Conservation (phyloP, 1,284 basidiomycete genomes). For the Apiotrichum brassicae region DNA sequence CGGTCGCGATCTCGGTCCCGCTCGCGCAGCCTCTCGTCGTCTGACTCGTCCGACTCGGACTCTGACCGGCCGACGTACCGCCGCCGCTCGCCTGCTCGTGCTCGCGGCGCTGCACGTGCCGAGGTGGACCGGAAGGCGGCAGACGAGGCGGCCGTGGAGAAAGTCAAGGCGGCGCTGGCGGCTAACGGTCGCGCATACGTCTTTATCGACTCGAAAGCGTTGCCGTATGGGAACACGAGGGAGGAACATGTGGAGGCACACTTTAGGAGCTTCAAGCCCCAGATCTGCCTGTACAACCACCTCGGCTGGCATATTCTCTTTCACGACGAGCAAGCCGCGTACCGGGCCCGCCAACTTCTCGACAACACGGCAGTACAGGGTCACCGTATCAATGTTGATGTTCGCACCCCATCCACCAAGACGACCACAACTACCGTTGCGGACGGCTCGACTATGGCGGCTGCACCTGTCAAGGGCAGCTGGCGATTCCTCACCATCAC, state of each 20-base stretch:
- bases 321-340: constrained; percentile 25
- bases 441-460: not conserved
- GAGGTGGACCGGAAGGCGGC: constrained; percentile 20
- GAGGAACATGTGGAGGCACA: constrained; percentile 36
- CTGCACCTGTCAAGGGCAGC: constrained; percentile 1
- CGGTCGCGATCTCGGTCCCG: constrained; percentile 20
- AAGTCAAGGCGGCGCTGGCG: constrained; percentile 26
- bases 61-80: constrained; percentile 27
- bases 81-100: constrained; percentile 9
- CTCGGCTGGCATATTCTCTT: constrained; percentile 45
- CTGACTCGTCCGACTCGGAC: constrained; percentile 27
- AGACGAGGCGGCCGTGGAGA: constrained; percentile 26
- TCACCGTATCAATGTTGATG: constrained; percentile 24
- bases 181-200: constrained; percentile 35
- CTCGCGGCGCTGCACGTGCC: constrained; percentile 10
- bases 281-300: constrained; percentile 27
- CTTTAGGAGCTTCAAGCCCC: constrained; percentile 42
- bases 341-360: constrained; percentile 28
- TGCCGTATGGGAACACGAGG: constrained; percentile 21
- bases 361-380: constrained; percentile 34
- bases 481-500: constrained; percentile 39
- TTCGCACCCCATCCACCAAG: constrained; percentile 23
- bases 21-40: constrained; percentile 13
- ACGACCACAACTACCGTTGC: constrained; percentile 5
- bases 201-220: constrained; percentile 32